phyloP scores from a whole-genome alignment of 1,284 basidiomycete genomes.

The Melampsora larici-populina region DNA sequence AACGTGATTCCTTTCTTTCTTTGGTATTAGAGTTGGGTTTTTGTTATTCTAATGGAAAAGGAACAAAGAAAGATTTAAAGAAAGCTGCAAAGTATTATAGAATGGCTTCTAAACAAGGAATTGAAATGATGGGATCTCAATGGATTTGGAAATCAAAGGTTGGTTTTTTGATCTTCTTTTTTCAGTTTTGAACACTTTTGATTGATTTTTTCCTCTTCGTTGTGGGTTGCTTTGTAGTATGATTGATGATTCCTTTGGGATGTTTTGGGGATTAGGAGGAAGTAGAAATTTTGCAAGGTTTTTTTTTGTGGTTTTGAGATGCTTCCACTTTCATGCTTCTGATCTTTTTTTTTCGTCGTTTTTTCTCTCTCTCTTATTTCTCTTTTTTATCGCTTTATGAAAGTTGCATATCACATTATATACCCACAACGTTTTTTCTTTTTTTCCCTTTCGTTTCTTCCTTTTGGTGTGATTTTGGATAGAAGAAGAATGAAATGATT shows the following conservation, averaged over 20 bases:
- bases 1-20: background rate
- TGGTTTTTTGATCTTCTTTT: background rate
- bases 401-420: background rate
- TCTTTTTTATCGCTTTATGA: background rate
- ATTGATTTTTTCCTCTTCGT: background rate
- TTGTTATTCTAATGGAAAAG: conserved; percentile 77
- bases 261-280: background rate
- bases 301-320: conserved; percentile 2
- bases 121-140: conserved; percentile 72
- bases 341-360: background rate
- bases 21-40: conserved; percentile 62
- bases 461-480: background rate
- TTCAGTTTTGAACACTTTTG: background rate
- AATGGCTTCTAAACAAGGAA: conserved; percentile 73
- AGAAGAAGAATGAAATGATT: too few species aligned
- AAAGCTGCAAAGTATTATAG: conserved; percentile 85
- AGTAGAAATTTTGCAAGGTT: conserved; percentile 5
- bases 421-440: background rate
- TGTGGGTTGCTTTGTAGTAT: conserved; percentile 6
- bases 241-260: background rate
- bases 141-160: conserved; percentile 70
- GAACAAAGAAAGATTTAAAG: conserved; percentile 81
- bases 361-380: background rate
- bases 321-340: background rate
- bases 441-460: background rate